Evolutionary conservation across 2,329 filamentous ascomycete genomes (phyloP).

Genomic region (Berkeleyomyces rouxiae): DNA sequence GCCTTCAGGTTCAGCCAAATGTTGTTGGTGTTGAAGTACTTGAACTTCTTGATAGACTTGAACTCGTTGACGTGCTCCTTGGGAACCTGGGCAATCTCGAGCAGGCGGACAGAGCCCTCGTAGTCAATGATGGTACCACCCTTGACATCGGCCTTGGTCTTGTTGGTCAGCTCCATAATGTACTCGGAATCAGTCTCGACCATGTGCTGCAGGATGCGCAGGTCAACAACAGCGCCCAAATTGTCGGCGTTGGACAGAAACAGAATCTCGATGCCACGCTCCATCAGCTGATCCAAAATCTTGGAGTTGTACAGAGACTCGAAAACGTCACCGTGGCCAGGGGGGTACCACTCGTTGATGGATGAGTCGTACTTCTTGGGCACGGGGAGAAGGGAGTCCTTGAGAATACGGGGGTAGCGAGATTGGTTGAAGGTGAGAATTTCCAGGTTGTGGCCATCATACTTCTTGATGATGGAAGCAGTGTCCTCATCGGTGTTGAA

Average conservation of each 20-base stretch:
- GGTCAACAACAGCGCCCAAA: conserved; percentile 89
- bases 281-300: conserved; percentile 88
- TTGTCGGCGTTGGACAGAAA: conserved; percentile 99
- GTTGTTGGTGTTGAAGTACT: conserved; percentile 99
- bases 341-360: conserved; percentile 96
- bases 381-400: conserved; percentile 92
- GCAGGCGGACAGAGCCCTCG: conserved; percentile 86
- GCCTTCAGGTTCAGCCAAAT: conserved; percentile 98
- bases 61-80: conserved; percentile 99
- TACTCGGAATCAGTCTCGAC: conserved; percentile 93
- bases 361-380: conserved; percentile 77
- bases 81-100: conserved; percentile 97
- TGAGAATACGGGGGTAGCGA: conserved; percentile 90
- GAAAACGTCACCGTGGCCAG: conserved; percentile 97
- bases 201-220: conserved; percentile 99
- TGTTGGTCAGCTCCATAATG: conserved; percentile 99
- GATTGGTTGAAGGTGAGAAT: conserved; percentile 99
- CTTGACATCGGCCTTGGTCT: conserved; percentile 99
- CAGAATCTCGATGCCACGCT: conserved; percentile 89
- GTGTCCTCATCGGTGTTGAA: conserved; percentile 99
- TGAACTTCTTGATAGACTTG: conserved; percentile 99
- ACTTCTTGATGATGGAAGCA: conserved; percentile 99
- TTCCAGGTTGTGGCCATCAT: conserved; percentile 98
- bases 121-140: conserved; percentile 99
- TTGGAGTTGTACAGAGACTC: conserved; percentile 99